phyloP scores from a whole-genome alignment of 352 stramenopile genomes.

The Paralagenidium karlingii region DNA sequence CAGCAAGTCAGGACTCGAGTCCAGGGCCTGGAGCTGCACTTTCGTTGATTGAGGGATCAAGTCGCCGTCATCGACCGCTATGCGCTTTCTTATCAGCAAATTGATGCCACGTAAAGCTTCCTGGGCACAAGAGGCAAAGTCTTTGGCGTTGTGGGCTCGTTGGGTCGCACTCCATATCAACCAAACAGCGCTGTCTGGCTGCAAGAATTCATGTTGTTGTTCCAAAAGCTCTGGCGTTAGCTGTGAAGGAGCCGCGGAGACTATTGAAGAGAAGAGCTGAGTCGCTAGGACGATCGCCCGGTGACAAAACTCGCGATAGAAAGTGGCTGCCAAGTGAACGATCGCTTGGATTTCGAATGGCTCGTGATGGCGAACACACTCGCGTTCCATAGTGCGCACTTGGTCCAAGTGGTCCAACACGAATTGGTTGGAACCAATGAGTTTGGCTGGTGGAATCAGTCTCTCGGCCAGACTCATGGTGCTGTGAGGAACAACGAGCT shows the following conservation, averaged over 20 bases:
- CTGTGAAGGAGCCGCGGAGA: too few species aligned
- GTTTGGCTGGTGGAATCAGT: too few species aligned
- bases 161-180: constrained; percentile 8
- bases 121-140: constrained; percentile 6
- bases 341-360: not conserved
- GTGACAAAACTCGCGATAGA: not conserved
- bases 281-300: not conserved
- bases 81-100: constrained; percentile 7
- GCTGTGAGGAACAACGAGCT: too few species aligned
- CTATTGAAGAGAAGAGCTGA: constrained; percentile 5
- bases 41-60: constrained; percentile 1
- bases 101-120: constrained; percentile 11
- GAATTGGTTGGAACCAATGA: too few species aligned
- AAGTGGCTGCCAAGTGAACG: not conserved
- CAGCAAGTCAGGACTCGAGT: too few species aligned
- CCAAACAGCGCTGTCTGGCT: not conserved
- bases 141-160: constrained; percentile 4
- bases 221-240: not conserved
- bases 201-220: not conserved
- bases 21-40: too few species aligned
- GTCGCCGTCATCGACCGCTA: not conserved
- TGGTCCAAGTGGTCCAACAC: too few species aligned
- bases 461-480: too few species aligned
- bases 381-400: too few species aligned
- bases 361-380: too few species aligned